These are phyloP conservation scores for Candida methanosorbosa DNA, from an alignment of 805 yeast genomes.

Conservation along the genomic window DNA sequence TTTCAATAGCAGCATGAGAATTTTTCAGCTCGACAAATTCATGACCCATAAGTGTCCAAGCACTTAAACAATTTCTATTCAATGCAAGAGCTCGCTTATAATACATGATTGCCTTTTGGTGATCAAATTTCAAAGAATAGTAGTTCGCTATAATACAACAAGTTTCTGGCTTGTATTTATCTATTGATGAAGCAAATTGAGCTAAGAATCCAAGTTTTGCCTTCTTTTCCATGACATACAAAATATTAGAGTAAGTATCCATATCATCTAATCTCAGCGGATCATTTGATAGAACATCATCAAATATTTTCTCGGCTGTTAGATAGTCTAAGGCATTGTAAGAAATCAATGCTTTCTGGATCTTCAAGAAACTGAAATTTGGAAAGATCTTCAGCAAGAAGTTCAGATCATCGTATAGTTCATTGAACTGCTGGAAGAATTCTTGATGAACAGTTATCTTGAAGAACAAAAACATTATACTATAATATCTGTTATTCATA, in stretches of 20 bases:
- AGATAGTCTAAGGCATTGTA: constrained; percentile 82
- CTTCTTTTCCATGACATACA: constrained; percentile 87
- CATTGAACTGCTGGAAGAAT: constrained; percentile 59
- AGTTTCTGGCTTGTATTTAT: constrained; percentile 86
- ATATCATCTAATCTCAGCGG: constrained; percentile 86
- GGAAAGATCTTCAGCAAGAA: constrained; percentile 54
- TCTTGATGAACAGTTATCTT: constrained; percentile 66
- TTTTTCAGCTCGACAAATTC: constrained; percentile 95
- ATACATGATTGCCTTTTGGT: constrained; percentile 89
- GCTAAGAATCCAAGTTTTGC: constrained; percentile 82
- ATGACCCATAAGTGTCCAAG: constrained; percentile 99
- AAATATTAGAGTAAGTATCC: constrained; percentile 89
- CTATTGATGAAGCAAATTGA: constrained; percentile 73
- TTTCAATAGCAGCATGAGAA: constrained; percentile 95
- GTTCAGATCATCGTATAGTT: constrained; percentile 41
- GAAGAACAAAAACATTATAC: constrained; percentile 39
- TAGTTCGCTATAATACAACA: constrained; percentile 93
- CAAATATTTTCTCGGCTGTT: constrained; percentile 73
- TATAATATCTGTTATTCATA: constrained; percentile 17
- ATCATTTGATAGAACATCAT: constrained; percentile 60
- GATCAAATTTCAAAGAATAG: constrained; percentile 85
- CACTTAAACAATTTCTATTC: constrained; percentile 72
- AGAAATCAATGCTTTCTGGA: constrained; percentile 74
- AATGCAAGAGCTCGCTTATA: constrained; percentile 82
- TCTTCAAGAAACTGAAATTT: constrained; percentile 58